phyloP scores from a whole-genome alignment of 805 yeast genomes.

The Millerago galiae region DNA sequence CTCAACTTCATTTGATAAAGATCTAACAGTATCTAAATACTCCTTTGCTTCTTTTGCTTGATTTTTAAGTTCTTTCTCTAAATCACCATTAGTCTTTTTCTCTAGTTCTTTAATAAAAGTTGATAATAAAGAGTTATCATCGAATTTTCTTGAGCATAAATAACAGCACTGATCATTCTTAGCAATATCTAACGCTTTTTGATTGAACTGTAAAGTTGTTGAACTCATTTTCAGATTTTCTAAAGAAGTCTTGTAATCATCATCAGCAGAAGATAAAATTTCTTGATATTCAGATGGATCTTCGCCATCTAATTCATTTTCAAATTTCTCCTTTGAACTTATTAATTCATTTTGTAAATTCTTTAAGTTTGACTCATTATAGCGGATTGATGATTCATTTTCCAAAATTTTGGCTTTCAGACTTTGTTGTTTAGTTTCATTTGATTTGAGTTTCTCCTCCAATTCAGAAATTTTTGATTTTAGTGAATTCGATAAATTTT shows the following conservation, averaged over 20 bases:
- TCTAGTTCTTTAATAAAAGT: constrained; percentile 25
- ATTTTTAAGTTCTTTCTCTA: constrained; percentile 27
- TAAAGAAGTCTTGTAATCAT: constrained; percentile 51
- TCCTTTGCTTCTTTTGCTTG: constrained; percentile 29
- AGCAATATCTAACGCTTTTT: constrained; percentile 62
- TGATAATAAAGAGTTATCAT: constrained; percentile 26
- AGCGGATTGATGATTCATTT: constrained; percentile 13
- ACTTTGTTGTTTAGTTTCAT: constrained; percentile 5
- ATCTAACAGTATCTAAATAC: constrained; percentile 24
- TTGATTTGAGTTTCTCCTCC: not conserved
- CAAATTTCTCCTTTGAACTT: constrained; percentile 9
- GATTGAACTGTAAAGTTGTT: constrained; percentile 64
- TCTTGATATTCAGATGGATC: constrained; percentile 45
- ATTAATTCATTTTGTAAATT: constrained; percentile 8
- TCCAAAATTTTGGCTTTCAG: constrained; percentile 16
- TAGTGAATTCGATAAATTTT: constrained; percentile 12
- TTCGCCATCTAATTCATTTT: constrained; percentile 24
- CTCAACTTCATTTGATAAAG: constrained; percentile 24
- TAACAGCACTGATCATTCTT: constrained; percentile 52
- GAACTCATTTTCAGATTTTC: constrained; percentile 63
- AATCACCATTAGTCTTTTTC: constrained; percentile 25
- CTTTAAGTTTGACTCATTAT: constrained; percentile 7
- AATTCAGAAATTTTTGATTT: constrained; percentile 6
- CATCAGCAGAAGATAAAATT: constrained; percentile 49
- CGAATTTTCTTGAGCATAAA: constrained; percentile 66